A percentile compares a stretch with the other conserved stretches of the same genome.
Conservation (phyloP, 1,139 yeast genomes). For the Candida dubliniensis region DNA sequence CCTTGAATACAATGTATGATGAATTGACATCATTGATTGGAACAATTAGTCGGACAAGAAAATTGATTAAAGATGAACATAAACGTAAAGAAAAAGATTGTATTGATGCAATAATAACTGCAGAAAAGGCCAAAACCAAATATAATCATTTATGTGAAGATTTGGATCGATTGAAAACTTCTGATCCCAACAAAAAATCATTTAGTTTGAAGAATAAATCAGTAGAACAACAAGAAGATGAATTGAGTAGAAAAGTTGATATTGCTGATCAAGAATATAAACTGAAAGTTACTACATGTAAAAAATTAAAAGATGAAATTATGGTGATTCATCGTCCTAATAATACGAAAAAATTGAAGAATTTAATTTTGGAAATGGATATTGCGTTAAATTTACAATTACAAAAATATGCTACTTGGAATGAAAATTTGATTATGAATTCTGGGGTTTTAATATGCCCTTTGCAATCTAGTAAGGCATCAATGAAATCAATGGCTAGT, state of each 20-base stretch:
- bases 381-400: constrained; percentile 85
- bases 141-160: constrained; percentile 83
- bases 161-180: constrained; percentile 73
- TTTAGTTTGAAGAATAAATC: constrained; percentile 78
- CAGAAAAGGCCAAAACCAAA: constrained; percentile 85
- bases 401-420: constrained; percentile 84
- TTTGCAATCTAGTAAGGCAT: constrained; percentile 51
- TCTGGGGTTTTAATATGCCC: constrained; percentile 85
- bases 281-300: constrained; percentile 70
- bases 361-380: constrained; percentile 81
- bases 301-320: constrained; percentile 72
- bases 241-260: constrained; percentile 75
- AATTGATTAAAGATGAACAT: constrained; percentile 77
- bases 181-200: constrained; percentile 82
- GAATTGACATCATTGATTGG: constrained; percentile 74
- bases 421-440: constrained; percentile 79
- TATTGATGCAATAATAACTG: constrained; percentile 72
- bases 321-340: constrained; percentile 75
- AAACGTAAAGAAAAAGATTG: constrained; percentile 81
- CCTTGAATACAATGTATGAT: constrained; percentile 81
- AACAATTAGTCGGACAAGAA: constrained; percentile 70
- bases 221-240: constrained; percentile 90
- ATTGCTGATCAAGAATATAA: constrained; percentile 84
- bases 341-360: constrained; percentile 68
- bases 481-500: constrained; percentile 75